Base-by-base conservation (phyloP, 2,329 filamentous ascomycete species). In the Penicillium sclerotiorum region DNA sequence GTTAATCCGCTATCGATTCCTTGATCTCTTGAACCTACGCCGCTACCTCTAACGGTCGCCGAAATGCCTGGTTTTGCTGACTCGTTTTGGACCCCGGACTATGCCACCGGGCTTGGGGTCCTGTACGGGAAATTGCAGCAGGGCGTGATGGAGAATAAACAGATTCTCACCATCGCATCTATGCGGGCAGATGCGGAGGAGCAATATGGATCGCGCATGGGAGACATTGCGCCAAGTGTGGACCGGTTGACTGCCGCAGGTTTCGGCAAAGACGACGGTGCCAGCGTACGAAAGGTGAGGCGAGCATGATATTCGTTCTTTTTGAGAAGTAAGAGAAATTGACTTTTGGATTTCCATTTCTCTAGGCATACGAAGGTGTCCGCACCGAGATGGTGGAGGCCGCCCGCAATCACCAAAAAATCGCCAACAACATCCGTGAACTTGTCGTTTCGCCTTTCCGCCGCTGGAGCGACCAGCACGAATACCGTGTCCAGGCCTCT, bases 21-120 rank as follows among this genome's bases (percentile, higher is more conserved):
- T 18, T 15, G n/a, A n/a, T n/a, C n/a, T n/a, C n/a, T n/a, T n/a
- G n/a, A n/a, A n/a, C n/a, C n/a, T n/a, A n/a, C n/a, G n/a, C n/a
- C n/a, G n/a, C n/a, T n/a, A n/a, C n/a, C n/a, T n/a, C n/a, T n/a
- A n/a, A n/a, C n/a, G n/a, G n/a, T n/a, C n/a, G 50, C 60, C 66
- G 84, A 73, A 70, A 93, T 93, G 89, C 88, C 89, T 62, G 84
- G 89, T 65, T 97, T 99, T 75, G 86, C 91, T 62, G 90, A 93
- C 76, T 96, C 92, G 43, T 97, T 99, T 77, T 99, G 94, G 94
- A 96, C 94, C 55, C 84, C 85, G 70, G 94, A 99, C 81, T 97
- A 97, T 80, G 93, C 93, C 70, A 91, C 89, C 79, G 92, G 94
- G 56, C 83, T 99, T 59, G 92, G 93, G 47, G 91, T 97, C 58